These are phyloP conservation scores for Collariella sp. DNA, from an alignment of 495 filamentous ascomycete genomes.

Conservation along the genomic window DNA sequence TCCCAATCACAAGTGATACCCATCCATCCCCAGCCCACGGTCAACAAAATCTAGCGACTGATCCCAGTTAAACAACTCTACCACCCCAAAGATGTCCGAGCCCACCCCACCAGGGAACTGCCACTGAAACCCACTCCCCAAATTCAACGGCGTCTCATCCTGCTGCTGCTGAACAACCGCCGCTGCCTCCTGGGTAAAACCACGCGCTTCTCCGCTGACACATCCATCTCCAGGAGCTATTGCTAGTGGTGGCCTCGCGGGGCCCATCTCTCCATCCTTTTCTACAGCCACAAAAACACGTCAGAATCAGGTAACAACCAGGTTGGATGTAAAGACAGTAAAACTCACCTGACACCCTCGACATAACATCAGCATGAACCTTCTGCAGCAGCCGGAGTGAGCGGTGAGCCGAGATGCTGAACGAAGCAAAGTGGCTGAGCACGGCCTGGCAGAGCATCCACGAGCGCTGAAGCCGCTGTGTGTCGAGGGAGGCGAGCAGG, in stretches of 20 bases:
- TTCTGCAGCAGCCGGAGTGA: slow-evolving; percentile 13
- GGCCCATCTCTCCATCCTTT: background rate
- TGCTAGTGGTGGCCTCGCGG: background rate
- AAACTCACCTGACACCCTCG: slow-evolving; percentile 1
- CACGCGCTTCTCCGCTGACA: too few species aligned
- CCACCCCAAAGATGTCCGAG: slow-evolving; percentile 4
- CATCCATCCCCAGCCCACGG: slow-evolving; percentile 8
- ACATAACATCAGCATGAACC: slow-evolving; percentile 16
- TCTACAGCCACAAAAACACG: background rate
- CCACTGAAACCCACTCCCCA: slow-evolving; percentile 11
- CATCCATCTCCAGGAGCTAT: too few species aligned
- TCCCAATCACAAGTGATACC: background rate
- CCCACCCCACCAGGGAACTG: slow-evolving; percentile 5
- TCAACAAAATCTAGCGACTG: slow-evolving; percentile 14
- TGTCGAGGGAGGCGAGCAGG: slow-evolving; percentile 1
- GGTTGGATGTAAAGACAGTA: background rate
- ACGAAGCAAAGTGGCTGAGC: slow-evolving; percentile 13
- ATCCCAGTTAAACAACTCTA: slow-evolving; percentile 16
- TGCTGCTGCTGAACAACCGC: background rate
- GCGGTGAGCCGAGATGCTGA: slow-evolving; percentile 17
- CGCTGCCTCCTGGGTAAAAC: background rate
- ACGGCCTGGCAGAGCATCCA: slow-evolving; percentile 17
- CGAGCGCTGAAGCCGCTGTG: slow-evolving; percentile 5
- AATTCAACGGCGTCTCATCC: background rate
- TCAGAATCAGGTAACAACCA: background rate